phyloP scores from a whole-genome alignment of 441 rosid species.

The Populus hybrid region DNA sequence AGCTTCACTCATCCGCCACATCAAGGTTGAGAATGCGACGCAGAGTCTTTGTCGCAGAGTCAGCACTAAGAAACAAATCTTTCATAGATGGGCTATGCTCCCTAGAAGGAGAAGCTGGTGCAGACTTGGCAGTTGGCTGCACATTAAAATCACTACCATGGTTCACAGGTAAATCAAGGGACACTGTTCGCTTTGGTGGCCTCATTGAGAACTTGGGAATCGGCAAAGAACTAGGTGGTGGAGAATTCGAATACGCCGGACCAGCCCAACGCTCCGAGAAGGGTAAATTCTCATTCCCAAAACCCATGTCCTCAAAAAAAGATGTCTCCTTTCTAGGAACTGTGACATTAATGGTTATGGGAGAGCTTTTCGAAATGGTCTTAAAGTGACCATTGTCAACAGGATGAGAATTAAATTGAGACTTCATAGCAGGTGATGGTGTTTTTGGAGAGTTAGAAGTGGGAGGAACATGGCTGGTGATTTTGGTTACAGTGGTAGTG shows the following conservation, averaged over 20 bases:
- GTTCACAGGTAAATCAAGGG: slow-evolving; percentile 53
- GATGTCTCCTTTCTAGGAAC: slow-evolving; percentile 23
- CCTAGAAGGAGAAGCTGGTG: slow-evolving; percentile 85
- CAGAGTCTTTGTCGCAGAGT: slow-evolving; percentile 78
- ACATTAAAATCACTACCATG: slow-evolving; percentile 34
- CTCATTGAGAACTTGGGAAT: slow-evolving; percentile 79
- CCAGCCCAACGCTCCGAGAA: slow-evolving; percentile 95
- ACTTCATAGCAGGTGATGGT: slow-evolving; percentile 26
- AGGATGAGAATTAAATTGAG: slow-evolving; percentile 12
- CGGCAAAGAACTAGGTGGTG: too few species aligned
- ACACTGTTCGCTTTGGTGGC: slow-evolving; percentile 56
- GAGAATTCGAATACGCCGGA: slow-evolving; percentile 93
- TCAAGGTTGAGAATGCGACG: slow-evolving; percentile 96
- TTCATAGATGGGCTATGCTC: slow-evolving; percentile 32
- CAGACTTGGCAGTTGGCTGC: slow-evolving; percentile 69
- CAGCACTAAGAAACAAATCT: slow-evolving; percentile 52
- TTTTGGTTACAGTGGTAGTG: slow-evolving; percentile 32
- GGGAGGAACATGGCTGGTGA: slow-evolving; percentile 21
- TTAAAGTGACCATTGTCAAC: slow-evolving; percentile 12
- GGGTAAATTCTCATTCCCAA: slow-evolving; percentile 38
- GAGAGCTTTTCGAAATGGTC: slow-evolving; percentile 35
- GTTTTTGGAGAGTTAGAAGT: slow-evolving; percentile 34
- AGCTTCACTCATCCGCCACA: slow-evolving; percentile 46
- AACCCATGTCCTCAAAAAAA: slow-evolving; percentile 35
- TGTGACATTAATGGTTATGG: slow-evolving; percentile 48